phyloP scores from a whole-genome alignment of 352 stramenopile species.

The Aphanomyces euteiches region DNA sequence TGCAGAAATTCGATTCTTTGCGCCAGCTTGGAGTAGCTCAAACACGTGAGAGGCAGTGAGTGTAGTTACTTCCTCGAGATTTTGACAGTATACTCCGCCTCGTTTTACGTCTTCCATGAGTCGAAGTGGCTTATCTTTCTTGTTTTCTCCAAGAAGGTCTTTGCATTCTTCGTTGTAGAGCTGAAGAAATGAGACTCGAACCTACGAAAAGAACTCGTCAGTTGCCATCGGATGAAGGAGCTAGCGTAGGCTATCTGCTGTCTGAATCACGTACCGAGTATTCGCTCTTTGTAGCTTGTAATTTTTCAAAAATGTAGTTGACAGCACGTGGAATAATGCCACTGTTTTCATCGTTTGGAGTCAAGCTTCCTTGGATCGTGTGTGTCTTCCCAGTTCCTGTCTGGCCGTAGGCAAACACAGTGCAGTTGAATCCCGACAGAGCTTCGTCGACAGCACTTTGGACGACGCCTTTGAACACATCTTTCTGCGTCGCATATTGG shows the following conservation, averaged over 20 bases:
- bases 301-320: conserved; percentile 91
- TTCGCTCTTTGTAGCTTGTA: conserved; percentile 87
- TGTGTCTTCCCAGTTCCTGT: conserved; percentile 97
- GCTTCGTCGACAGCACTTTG: conserved; percentile 95
- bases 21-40: conserved; percentile 82
- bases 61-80: conserved; percentile 85
- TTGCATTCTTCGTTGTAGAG: conserved; percentile 99
- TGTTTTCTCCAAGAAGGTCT: conserved; percentile 86
- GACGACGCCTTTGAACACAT: conserved; percentile 93
- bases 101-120: conserved; percentile 87
- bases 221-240: too few species aligned
- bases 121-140: conserved; percentile 55
- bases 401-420: conserved; percentile 97
- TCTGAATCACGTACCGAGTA: conserved; percentile 47
- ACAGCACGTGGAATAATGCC: conserved; percentile 95
- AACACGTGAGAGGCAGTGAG: conserved; percentile 79
- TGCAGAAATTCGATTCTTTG: conserved; percentile 89
- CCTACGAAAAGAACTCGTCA: conserved; percentile 27
- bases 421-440: conserved; percentile 94
- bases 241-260: too few species aligned
- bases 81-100: conserved; percentile 85
- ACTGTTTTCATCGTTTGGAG: conserved; percentile 73
- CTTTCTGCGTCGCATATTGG: conserved; percentile 95
- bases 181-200: conserved; percentile 96
- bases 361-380: conserved; percentile 96